Base-by-base conservation (phyloP, 164 flowering plant species). In the Annona squamosa region DNA sequence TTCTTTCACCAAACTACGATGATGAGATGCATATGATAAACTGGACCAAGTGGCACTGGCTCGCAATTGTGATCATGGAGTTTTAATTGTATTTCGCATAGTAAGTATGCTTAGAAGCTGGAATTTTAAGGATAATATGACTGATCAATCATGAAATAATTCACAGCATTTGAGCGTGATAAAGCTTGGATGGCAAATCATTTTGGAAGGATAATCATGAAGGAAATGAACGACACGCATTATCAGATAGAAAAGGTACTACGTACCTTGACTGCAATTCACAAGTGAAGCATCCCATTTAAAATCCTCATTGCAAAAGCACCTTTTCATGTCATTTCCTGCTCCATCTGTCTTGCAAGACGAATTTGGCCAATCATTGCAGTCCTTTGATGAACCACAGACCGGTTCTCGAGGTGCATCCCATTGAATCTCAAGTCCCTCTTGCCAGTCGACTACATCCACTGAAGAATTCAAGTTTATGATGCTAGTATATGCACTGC, bases 381-480 rank as follows among this genome's bases (percentile, higher is more conserved):
- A 65, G 43, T 65, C 68, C 68, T 65, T 9, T 2, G 13, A 41
- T 37, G 45, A 26, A 18, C 6, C 3, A 16, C 68, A 65, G 13
- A 65, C 43, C 3, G 68, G 68, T 17, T 65, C 70, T 18, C 12
- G 52, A 3, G 48, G 70, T 3, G 19, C 26, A 4, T 67, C 37
- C 70, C 70, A 67, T 10, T 46, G 4, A 67, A 67, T 44, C 13
- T 67, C 70, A 45, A 67, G 7, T 67, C 70, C 70, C 70, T 67
- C 70, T 46, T 46, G 4, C 70, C 52, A 67, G 0, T 0, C 48
- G 6, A 13, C 10, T 67, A 4, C 13, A 18, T n/a, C 3, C 47
- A 12, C 4, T 3, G 37, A 5, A 45, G 7, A n/a, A 67, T 4
- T 67, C 6, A 67, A 13, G n/a, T n/a, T 5, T 17, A 67, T 19